Base-by-base conservation (phyloP, 129 eudicot genomes). In the Mikania micrantha region DNA sequence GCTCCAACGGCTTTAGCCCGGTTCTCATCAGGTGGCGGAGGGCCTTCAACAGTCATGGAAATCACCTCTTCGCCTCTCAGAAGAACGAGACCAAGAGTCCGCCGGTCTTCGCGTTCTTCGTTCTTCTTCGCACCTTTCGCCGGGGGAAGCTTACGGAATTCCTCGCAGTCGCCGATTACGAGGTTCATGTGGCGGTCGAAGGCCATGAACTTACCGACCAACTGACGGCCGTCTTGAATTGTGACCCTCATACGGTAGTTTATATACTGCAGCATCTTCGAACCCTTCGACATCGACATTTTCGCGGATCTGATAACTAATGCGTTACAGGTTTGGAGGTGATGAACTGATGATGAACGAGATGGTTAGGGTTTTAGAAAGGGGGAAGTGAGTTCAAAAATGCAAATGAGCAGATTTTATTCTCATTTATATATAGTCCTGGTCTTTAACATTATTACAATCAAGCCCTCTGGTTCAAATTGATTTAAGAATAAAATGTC, bases 121-220 rank as follows among this genome's bases (percentile, higher is more conserved):
- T 74, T 60, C 48, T 73, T 78, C 56, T 85, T 86, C 9, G 88
- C 73, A 3, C 88, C 88, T 50, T 91, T 91, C 3, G 80, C 65
- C 3, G 96, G 96, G 0, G 96, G 96, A 2, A 92, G 82, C 49
- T 88, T 88, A 1, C 98, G 98, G 35, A 92, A 92, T 83, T 92
- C 98, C 8, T 88, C 97, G 69, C 97, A 91, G 67, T 91, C 97
- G n/a, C 97, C 98, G 69, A 92, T 83, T 6, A 92, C 98, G 78
- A 92, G 91, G 63, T 92, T 92, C 98, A 92, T 92, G 89, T 92
- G 98, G 29, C 96, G 98, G 71, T 92, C 98, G 85, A 92, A 92
- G 52, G 98, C 98, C 98, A 92, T 92, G 87, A 92, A 92, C 71
- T 92, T 92, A 0, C 98, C 98, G 75, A 88, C 84, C 9, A 92